These are phyloP conservation scores for Calamus simplicifolius DNA, from an alignment of 176 grass and related monocot species.

Conservation along the genomic window DNA sequence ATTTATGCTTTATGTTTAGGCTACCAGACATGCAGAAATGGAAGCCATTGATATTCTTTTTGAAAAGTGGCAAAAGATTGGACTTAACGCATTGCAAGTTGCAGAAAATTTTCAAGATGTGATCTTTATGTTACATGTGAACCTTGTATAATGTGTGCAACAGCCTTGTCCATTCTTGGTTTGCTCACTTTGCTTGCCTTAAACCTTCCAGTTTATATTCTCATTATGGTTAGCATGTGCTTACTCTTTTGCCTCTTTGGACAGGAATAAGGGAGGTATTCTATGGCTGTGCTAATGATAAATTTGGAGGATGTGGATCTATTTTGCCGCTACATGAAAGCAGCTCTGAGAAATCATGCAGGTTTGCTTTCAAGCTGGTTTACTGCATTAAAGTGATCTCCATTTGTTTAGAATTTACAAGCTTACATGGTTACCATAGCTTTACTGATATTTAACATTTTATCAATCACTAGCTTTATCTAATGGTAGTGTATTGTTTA, in stretches of 20 bases:
- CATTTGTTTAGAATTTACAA: too few relatives aligned
- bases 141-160: slow-evolving; percentile 90
- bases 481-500: too few relatives aligned
- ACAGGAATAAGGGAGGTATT: slow-evolving; percentile 79
- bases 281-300: slow-evolving; percentile 84
- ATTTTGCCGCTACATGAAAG: slow-evolving; percentile 66
- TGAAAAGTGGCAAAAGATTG: slow-evolving; percentile 64
- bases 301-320: slow-evolving; percentile 94
- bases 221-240: slow-evolving; percentile 1
- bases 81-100: slow-evolving; percentile 49
- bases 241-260: slow-evolving; percentile 17
- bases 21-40: slow-evolving; percentile 97
- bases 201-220: background rate
- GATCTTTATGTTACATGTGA: slow-evolving; percentile 91
- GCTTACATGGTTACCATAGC: too few relatives aligned
- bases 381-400: too few relatives aligned
- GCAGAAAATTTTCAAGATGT: slow-evolving; percentile 55
- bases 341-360: slow-evolving; percentile 31
- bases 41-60: slow-evolving; percentile 81
- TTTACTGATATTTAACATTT: background rate
- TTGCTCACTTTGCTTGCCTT: slow-evolving; percentile 12
- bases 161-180: slow-evolving; percentile 81
- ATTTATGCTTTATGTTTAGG: slow-evolving; percentile 28
- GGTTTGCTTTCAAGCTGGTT: slow-evolving; percentile 25
- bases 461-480: too few relatives aligned